A percentile compares a stretch with the other conserved stretches of the same genome.
These are phyloP conservation scores for Penicillium samsonianum DNA, from an alignment of 495 filamentous ascomycete genomes.

Conservation along the genomic window DNA sequence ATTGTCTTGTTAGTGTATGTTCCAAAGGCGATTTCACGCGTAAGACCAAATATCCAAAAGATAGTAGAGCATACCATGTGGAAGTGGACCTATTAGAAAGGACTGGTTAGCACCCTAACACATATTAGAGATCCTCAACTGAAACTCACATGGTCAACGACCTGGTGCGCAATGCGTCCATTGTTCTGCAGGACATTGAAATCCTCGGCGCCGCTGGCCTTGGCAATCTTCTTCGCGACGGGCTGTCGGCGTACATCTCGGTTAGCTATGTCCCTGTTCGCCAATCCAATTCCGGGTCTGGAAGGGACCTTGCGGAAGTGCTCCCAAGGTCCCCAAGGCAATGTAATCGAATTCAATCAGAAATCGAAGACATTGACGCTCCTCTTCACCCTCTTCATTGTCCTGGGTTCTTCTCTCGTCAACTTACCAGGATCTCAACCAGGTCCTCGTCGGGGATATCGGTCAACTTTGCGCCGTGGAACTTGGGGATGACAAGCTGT, in stretches of 20 bases:
- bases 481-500: slow-evolving; percentile 95
- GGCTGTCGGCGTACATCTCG: slow-evolving; percentile 50
- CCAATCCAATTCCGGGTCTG: not conserved
- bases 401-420: not conserved
- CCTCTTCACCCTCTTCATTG: slow-evolving; percentile 1
- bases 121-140: not conserved
- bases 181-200: slow-evolving; percentile 99
- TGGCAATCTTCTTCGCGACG: slow-evolving; percentile 81
- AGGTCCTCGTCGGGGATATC: slow-evolving; percentile 93
- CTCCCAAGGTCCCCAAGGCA: not conserved
- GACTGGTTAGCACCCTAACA: not conserved
- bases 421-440: slow-evolving; percentile 73
- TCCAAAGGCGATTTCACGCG: not conserved
- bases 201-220: slow-evolving; percentile 71
- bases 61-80: slow-evolving; percentile 68
- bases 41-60: not conserved
- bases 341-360: not conserved
- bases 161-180: slow-evolving; percentile 87
- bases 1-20: slow-evolving; percentile 19
- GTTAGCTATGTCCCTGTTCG: slow-evolving; percentile 14
- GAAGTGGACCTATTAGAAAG: slow-evolving; percentile 70
- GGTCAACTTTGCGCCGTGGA: slow-evolving; percentile 87
- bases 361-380: not conserved
- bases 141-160: slow-evolving; percentile 80
- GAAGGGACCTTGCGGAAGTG: slow-evolving; percentile 24